Base-by-base conservation (phyloP, 169 alveolate species). In the Plasmodium gonderi region DNA sequence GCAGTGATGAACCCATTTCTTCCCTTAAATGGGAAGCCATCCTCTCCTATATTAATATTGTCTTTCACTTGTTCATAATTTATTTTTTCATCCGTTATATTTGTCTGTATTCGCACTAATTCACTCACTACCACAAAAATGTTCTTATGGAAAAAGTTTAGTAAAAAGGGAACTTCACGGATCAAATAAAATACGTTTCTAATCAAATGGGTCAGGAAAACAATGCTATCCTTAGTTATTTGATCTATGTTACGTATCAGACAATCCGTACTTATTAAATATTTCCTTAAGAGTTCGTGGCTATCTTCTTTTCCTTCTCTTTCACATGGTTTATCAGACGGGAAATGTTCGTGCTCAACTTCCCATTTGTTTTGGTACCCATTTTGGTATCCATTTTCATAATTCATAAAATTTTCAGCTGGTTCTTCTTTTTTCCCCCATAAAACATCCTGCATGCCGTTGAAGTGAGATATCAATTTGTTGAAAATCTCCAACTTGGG, bases 91-190 rank as follows among this genome's bases (percentile, higher is more conserved):
- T 47, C 42, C 23, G 20, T 12, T 20, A 33, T 47, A n/a, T 26
- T 7, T 12, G 42, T 80, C 17, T 31, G 38, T 20, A 83, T 6
- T 20, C 23, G 51, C 68, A 72, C 26, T 76, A 83, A 83, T 47
- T 20, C 77, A 69, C 77, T 33, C n/a, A 83, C 60, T 47, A 83
- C 26, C 5, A 69, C 31, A 42, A 72, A 83, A 0, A 83, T 31
- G 23, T 83, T 83, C 65, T 83, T 31, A 69, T 64, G 47, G 77
- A 83, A 83, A 83, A 83, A 83, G 42, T 83, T 83, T 49, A 83
- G 29, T 6, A 83, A 26, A 83, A 83, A 83, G 12, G 92, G 92
- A 26, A 38, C 92, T 36, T 69, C 77, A 5, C 92, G 81, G 38
- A 83, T 83, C 26, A 83, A 64, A 17, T 69, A 69, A 36, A 83